Evolutionary conservation across 2,329 filamentous ascomycete genomes (phyloP).

Genomic region (Trichoderma atroviride): DNA sequence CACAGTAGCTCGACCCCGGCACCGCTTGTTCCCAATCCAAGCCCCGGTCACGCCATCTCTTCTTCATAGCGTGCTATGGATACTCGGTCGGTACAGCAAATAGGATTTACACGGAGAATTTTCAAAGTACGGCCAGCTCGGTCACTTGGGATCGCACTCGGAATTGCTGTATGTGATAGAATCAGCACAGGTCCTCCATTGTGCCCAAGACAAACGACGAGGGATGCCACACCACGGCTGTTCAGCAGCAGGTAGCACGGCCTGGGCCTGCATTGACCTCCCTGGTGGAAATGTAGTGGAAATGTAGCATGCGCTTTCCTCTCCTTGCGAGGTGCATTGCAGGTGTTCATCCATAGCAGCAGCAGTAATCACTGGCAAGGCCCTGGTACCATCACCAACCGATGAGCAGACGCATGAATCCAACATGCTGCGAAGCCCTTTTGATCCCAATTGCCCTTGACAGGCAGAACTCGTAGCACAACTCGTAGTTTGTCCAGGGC

Average conservation of each 20-base stretch:
- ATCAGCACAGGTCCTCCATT: neutral
- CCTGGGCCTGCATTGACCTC: neutral
- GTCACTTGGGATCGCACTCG: neutral
- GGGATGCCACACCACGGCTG: neutral
- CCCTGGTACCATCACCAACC: neutral
- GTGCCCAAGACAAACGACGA: neutral
- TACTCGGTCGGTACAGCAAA: slow-evolving; percentile 8
- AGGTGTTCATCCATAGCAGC: neutral
- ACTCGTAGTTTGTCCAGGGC: neutral
- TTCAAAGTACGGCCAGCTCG: neutral
- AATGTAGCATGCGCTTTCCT: neutral
- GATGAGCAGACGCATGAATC: neutral
- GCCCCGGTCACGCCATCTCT: slow-evolving; percentile 21
- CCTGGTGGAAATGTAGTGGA: neutral
- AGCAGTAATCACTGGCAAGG: neutral
- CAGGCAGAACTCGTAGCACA: neutral
- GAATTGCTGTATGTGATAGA: neutral
- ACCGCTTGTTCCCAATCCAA: slow-evolving; percentile 7
- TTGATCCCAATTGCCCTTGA: neutral
- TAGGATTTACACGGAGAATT: slow-evolving; percentile 13
- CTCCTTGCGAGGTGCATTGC: neutral
- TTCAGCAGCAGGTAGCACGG: neutral
- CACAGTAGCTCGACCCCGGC: slow-evolving; percentile 1
- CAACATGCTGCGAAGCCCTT: neutral
- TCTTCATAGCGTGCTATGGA: slow-evolving; percentile 5